These are phyloP conservation scores for Plasmodium cynomolgi DNA, from an alignment of 169 alveolate species.

Conservation along the genomic window DNA sequence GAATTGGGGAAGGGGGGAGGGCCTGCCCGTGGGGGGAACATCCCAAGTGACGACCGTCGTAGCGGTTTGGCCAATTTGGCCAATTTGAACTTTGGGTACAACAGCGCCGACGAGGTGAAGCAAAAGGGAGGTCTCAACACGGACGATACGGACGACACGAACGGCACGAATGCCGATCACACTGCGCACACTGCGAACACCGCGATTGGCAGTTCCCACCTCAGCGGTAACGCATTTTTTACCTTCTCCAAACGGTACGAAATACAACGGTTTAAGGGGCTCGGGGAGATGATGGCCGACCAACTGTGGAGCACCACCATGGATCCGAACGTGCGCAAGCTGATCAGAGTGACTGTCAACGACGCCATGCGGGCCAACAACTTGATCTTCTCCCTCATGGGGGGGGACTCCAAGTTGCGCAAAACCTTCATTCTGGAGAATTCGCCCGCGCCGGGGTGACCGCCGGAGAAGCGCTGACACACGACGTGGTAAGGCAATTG, in stretches of 20 bases:
- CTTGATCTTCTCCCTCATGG: constrained; percentile 81
- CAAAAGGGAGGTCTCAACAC: neutral
- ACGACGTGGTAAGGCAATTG: neutral
- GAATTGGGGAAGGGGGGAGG: neutral
- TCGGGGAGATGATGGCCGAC: constrained; percentile 90
- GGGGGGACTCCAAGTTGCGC: constrained; percentile 84
- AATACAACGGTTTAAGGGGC: constrained; percentile 88
- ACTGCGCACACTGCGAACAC: neutral
- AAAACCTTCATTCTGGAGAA: constrained; percentile 81
- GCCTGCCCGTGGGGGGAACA: neutral
- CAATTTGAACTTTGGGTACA: neutral
- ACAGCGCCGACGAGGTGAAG: neutral
- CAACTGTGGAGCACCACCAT: constrained; percentile 89
- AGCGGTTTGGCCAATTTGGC: neutral
- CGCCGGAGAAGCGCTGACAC: neutral
- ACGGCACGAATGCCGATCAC: neutral
- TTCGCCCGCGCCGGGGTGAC: constrained; percentile 61
- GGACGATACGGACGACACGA: neutral
- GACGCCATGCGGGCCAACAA: constrained; percentile 82
- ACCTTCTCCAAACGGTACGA: constrained; percentile 59
- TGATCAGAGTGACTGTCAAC: constrained; percentile 82
- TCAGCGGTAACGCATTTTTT: constrained; percentile 17
- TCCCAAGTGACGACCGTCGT: neutral
- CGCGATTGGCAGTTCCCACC: neutral
- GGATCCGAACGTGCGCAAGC: constrained; percentile 84